Base-by-base conservation (phyloP, 1,284 basidiomycete genomes). In the Ceratobasidium sp. region DNA sequence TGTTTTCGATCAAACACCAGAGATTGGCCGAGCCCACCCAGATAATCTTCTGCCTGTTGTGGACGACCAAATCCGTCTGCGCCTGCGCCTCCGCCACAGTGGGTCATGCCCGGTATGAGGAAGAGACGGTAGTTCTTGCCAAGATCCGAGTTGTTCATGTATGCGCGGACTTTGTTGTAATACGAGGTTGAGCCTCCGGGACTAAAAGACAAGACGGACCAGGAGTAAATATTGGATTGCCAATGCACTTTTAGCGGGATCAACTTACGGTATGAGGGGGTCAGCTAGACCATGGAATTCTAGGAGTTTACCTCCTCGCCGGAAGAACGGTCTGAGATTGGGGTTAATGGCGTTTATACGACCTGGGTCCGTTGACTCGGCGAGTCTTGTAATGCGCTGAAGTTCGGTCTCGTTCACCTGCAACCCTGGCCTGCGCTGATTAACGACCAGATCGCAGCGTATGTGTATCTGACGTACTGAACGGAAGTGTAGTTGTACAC, bases 211-310 rank as follows among this genome's bases (percentile, higher is more conserved):
- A 13, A 9, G n/a, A 54, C 6, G 28, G 2, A 26, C 66, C 38
- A 61, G 44, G 15, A 15, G 17, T 65, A 40, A 12, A 50, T 20
- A 13, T 33, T n/a, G n/a, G n/a, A n/a, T 5, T n/a, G 6, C 4
- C 26, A 23, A 54, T 38, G n/a, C 28, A 9, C 0, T 2, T 65
- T n/a, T n/a, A n/a, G n/a, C n/a, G n/a, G n/a, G n/a, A n/a, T n/a
- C n/a, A 10, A 57, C 74, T 66, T 28, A 76, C 64, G 74, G 74
- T 33, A 76, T 76, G 38, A 76, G 74, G 2, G 64, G 38, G 23
- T 76, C 64, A 5, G 74, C 74, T 26, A 76, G 59, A 42, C 74
- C 74, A 17, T 76, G 74, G 48, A 57, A 76, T 44, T 76, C 64
- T 33, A 76, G 20, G 23, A 76, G 40, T n/a, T 76, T 76, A 59